Conservation (phyloP, 441 rosid species). For the Adansonia rubrostipa region DNA sequence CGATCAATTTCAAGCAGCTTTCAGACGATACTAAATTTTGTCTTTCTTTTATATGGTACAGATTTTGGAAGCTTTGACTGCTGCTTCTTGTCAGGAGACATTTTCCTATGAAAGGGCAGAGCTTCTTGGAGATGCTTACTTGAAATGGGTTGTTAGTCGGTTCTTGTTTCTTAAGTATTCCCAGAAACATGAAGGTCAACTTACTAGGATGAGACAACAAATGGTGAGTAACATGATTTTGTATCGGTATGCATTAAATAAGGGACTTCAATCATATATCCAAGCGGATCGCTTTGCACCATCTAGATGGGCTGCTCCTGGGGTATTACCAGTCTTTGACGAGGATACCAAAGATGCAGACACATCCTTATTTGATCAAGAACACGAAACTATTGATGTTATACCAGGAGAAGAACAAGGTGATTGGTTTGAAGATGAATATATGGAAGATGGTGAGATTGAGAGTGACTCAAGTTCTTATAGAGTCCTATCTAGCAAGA, state of each 20-base stretch:
- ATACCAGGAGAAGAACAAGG: slow-evolving; percentile 32
- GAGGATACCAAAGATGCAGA: slow-evolving; percentile 96
- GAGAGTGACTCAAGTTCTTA: slow-evolving; percentile 95
- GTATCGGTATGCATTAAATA: slow-evolving; percentile 77
- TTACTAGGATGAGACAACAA: slow-evolving; percentile 98
- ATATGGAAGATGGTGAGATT: slow-evolving; percentile 94
- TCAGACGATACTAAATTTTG: slow-evolving; percentile 24
- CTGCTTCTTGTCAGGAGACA: slow-evolving; percentile 99
- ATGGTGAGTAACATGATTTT: slow-evolving; percentile 98
- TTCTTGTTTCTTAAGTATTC: slow-evolving; percentile 95
- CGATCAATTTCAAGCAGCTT: background rate
- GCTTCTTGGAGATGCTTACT: slow-evolving; percentile 98
- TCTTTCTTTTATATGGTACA: slow-evolving; percentile 36
- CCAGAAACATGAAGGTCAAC: slow-evolving; percentile 98
- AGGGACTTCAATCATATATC: slow-evolving; percentile 93
- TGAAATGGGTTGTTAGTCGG: slow-evolving; percentile 98
- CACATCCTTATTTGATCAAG: slow-evolving; percentile 74
- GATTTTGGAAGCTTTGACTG: slow-evolving; percentile 98
- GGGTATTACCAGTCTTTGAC: slow-evolving; percentile 94
- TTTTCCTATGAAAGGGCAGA: slow-evolving; percentile 99
- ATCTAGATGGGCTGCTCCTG: slow-evolving; percentile 99
- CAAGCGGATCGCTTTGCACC: slow-evolving; percentile 99
- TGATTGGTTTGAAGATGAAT: slow-evolving; percentile 65
- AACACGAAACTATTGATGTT: slow-evolving; percentile 41
- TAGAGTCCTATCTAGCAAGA: slow-evolving; percentile 96